A percentile compares a stretch with the other conserved stretches of the same genome.
Conservation (phyloP, 2,329 filamentous ascomycete species). For the Trichoderma polysporum region DNA sequence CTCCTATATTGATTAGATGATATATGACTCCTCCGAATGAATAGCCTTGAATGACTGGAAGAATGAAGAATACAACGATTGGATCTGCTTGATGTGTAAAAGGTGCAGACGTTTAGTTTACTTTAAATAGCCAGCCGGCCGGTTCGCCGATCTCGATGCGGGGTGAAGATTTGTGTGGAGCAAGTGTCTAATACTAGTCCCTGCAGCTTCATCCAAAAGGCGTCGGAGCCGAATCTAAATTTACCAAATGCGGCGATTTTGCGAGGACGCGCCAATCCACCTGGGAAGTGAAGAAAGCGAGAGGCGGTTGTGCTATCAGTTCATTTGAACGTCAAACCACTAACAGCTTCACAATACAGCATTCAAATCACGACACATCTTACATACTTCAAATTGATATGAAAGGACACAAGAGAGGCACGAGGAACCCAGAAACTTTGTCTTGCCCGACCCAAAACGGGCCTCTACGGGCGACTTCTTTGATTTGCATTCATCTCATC, state of each 20-base stretch:
- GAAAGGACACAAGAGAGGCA: neutral
- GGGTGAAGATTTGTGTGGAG: neutral
- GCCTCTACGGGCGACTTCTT: neutral
- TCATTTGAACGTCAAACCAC: neutral
- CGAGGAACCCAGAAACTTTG: neutral
- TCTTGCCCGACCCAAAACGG: neutral
- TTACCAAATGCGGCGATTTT: neutral
- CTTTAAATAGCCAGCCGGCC: neutral
- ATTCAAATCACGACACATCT: neutral
- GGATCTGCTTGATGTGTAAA: too few species aligned
- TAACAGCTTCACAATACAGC: neutral
- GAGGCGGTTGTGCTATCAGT: neutral
- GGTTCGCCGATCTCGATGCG: neutral
- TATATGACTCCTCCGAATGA: neutral
- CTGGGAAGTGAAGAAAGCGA: neutral
- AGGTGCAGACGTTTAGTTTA: neutral
- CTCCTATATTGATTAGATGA: neutral
- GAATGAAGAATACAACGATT: too few species aligned
- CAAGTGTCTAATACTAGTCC: neutral
- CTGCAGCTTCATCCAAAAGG: neutral
- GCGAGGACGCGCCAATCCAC: neutral
- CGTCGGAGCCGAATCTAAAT: neutral
- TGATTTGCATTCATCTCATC: slow-evolving; percentile 7
- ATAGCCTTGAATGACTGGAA: too few species aligned
- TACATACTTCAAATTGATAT: neutral